Evolutionary conservation across 148 eudicot genomes (phyloP).

Genomic region (Amaranthus hypochondriacus): DNA sequence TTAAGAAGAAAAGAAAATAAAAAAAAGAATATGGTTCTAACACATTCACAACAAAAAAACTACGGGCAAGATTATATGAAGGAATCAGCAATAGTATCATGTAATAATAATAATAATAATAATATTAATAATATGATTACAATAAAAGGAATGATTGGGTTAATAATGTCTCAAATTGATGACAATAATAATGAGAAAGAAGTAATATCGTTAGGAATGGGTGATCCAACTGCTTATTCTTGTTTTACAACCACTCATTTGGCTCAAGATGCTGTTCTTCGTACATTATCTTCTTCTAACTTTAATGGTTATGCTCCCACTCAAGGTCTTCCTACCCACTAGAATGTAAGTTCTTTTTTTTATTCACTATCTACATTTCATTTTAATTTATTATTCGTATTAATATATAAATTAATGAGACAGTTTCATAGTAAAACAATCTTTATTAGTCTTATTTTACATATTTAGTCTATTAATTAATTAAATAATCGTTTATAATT

Average conservation of each 20-base stretch:
- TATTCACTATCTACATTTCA: background rate
- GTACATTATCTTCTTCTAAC: constrained; percentile 38
- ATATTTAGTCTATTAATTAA: no score
- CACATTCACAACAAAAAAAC: background rate
- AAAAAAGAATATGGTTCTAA: constrained; percentile 1
- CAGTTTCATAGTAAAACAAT: no score
- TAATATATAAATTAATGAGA: no score
- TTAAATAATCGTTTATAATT: no score
- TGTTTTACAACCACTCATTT: constrained; percentile 55
- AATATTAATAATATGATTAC: constrained; percentile 44
- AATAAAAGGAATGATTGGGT: constrained; percentile 71
- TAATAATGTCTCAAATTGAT: constrained; percentile 58
- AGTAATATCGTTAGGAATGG: constrained; percentile 79
- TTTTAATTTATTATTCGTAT: background rate
- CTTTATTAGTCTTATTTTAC: no score
- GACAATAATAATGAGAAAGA: constrained; percentile 20
- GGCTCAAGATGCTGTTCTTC: constrained; percentile 50
- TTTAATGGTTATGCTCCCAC: constrained; percentile 96
- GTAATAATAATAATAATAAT: constrained; percentile 6
- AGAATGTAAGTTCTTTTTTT: constrained; percentile 45
- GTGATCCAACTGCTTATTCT: constrained; percentile 76
- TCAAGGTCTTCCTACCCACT: constrained; percentile 77
- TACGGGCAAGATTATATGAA: constrained; percentile 15
- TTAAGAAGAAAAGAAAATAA: background rate
- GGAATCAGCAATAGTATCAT: constrained; percentile 4